Conservation (phyloP, 805 yeast genomes). For the Metschnikowia similis region DNA sequence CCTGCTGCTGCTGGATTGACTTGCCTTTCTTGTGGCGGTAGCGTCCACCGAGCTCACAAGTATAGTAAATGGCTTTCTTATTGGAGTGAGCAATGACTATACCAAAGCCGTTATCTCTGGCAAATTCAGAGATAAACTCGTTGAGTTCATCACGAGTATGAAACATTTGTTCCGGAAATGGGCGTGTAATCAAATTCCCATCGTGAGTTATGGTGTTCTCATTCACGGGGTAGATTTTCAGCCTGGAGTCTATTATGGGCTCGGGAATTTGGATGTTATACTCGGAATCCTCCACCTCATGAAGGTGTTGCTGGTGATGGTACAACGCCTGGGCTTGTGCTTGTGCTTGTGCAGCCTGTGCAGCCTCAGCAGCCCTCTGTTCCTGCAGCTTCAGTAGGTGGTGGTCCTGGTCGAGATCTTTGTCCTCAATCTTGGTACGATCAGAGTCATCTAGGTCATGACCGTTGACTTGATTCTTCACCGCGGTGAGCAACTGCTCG, state of each 20-base stretch:
- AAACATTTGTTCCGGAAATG: conserved; percentile 51
- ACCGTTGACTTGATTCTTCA: conserved; percentile 23
- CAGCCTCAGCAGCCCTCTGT: conserved; percentile 15
- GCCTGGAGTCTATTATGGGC: conserved; percentile 40
- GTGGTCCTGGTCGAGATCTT: conserved; percentile 12
- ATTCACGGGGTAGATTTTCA: conserved; percentile 40
- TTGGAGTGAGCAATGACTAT: conserved; percentile 58
- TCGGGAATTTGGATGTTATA: conserved; percentile 45
- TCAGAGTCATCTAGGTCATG: conserved; percentile 26
- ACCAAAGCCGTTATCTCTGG: conserved; percentile 54
- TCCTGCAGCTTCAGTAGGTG: conserved; percentile 12
- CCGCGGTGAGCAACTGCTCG: conserved; percentile 39
- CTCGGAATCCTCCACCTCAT: conserved; percentile 29
- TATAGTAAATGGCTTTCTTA: conserved; percentile 54
- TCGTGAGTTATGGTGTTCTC: conserved; percentile 46
- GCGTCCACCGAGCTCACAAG: conserved; percentile 55
- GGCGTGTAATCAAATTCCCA: conserved; percentile 50
- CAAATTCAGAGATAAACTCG: conserved; percentile 52
- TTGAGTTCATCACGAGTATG: conserved; percentile 47
- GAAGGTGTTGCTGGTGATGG: conserved; percentile 18
- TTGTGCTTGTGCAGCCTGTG: conserved; percentile 10
- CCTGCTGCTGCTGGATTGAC: conserved; percentile 20
- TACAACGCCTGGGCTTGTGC: conserved; percentile 19
- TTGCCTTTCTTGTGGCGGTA: conserved; percentile 47
- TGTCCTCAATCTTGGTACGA: conserved; percentile 30